Base-by-base conservation (phyloP, 768 basidiomycete genomes). In the Leccinum olivaceopallidum region DNA sequence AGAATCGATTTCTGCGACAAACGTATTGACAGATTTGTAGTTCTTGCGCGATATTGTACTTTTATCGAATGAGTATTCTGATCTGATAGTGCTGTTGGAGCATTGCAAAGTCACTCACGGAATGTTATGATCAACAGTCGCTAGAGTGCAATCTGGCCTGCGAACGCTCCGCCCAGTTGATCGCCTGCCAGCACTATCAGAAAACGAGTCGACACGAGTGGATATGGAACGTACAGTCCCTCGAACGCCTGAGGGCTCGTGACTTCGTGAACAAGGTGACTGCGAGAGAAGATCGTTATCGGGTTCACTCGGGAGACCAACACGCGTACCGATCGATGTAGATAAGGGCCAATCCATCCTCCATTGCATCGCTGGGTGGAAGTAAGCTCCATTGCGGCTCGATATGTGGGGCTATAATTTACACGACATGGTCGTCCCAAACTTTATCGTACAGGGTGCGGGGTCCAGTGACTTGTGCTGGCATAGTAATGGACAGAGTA, bases 391-490 rank as follows among this genome's bases (percentile, higher is more conserved):
- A 34, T 22, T 44, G 44, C 5, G 16, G 20, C 18, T 42, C 59
- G 57, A 52, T 55, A 73, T 28, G 39, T 5, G 53, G 28, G 26
- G 12, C 18, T 13, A 54, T 55, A 22, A 65, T 90, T 63, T 67
- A 94, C 86, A 98, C 90, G 71, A 96, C 85, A 78, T 98, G 96
- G 73, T 98, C 94, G 66, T 97, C 94, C 87, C 92, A 97, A 65
- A 98, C 93, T 79, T 98, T 98, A 78, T 98, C 96, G 77, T 98
- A 97, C 32, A 98, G 81, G 37, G 96, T 98, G 62, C 94, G 87
- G 12, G 94, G 93, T 20, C 80, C 76, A 57, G 78, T 65, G n/a
- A 81, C 74, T 18, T 84, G 75, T 34, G 77, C 80, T 49, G 86
- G 83, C 87, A 88, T 88, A 34, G 18, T 55, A 44, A 18, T 64